A percentile compares a stretch with the other conserved stretches of the same genome.
phyloP scores from a whole-genome alignment of 495 filamentous ascomycete genomes.

The Lichenothelia convexa region DNA sequence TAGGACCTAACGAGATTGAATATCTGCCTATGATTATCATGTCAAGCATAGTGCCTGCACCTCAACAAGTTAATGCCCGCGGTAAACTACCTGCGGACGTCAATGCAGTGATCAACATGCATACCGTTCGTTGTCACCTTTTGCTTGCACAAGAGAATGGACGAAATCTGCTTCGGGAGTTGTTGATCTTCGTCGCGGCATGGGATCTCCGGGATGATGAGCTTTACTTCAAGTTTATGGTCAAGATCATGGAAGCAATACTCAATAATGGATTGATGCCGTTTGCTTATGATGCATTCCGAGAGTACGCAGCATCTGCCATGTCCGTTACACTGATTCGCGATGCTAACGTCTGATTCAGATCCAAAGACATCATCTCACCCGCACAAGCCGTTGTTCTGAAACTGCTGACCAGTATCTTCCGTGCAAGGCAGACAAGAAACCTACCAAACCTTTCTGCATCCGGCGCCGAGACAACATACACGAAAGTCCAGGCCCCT shows the following conservation, averaged over 20 bases:
- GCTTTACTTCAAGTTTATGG: slow-evolving; percentile 85
- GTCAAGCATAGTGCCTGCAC: slow-evolving; percentile 48
- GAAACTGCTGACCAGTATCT: slow-evolving; percentile 75
- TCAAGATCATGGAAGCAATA: slow-evolving; percentile 84
- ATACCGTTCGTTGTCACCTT: slow-evolving; percentile 72
- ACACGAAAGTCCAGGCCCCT: not conserved
- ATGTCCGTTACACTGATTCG: not conserved
- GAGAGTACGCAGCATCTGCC: slow-evolving; percentile 29
- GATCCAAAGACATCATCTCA: slow-evolving; percentile 82
- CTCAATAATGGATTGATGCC: slow-evolving; percentile 75
- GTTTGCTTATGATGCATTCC: slow-evolving; percentile 73
- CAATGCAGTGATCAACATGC: slow-evolving; percentile 49
- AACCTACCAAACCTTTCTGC: slow-evolving; percentile 12
- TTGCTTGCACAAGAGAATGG: slow-evolving; percentile 73
- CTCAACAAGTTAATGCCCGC: slow-evolving; percentile 28
- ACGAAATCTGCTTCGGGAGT: slow-evolving; percentile 68
- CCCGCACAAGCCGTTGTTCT: slow-evolving; percentile 85
- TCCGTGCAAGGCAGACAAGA: slow-evolving; percentile 35
- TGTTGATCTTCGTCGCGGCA: slow-evolving; percentile 87
- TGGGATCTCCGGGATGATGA: slow-evolving; percentile 88
- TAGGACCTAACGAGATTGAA: slow-evolving; percentile 85
- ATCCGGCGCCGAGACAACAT: slow-evolving; percentile 18
- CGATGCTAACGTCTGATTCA: slow-evolving; percentile 2
- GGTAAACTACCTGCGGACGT: slow-evolving; percentile 27
- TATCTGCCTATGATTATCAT: slow-evolving; percentile 90